These are phyloP conservation scores for Malus hybrid DNA, from an alignment of 331 rosid species.

Conservation along the genomic window DNA sequence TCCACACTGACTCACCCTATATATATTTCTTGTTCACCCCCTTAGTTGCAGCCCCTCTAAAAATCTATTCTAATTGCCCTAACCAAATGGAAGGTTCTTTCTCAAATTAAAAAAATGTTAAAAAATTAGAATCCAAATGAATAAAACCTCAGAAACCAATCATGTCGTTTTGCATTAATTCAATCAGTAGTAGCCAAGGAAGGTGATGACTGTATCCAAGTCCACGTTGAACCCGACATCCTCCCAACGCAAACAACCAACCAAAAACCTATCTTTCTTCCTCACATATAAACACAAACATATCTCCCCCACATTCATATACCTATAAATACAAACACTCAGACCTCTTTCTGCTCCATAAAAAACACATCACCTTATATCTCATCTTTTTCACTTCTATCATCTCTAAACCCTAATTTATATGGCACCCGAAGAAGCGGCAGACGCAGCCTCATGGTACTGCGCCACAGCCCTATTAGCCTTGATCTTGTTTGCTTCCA, in stretches of 20 bases:
- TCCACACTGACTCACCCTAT: too few species aligned
- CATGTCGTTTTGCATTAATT: too few species aligned
- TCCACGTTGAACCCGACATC: constrained; percentile 21
- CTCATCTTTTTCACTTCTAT: neutral
- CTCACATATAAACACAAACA: neutral
- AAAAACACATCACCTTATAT: neutral
- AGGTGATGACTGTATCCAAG: constrained; percentile 5
- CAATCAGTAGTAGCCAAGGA: neutral
- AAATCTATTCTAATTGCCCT: too few species aligned
- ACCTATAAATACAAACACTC: neutral
- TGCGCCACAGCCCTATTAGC: constrained; percentile 35
- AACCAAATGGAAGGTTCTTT: too few species aligned
- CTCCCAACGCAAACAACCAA: constrained; percentile 14
- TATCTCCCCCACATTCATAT: neutral
- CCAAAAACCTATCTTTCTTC: neutral
- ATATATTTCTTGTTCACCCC: neutral
- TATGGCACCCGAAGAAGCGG: neutral
- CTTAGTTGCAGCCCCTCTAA: neutral
- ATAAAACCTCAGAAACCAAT: neutral
- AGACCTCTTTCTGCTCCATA: neutral
- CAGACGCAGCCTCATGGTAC: constrained; percentile 54
- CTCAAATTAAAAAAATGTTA: neutral
- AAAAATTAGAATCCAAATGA: neutral
- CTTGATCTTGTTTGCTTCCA: constrained; percentile 40
- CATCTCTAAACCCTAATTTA: too few species aligned